Conservation (phyloP, 2,329 filamentous ascomycete species). For the Chrysosphaeria jannelii region DNA sequence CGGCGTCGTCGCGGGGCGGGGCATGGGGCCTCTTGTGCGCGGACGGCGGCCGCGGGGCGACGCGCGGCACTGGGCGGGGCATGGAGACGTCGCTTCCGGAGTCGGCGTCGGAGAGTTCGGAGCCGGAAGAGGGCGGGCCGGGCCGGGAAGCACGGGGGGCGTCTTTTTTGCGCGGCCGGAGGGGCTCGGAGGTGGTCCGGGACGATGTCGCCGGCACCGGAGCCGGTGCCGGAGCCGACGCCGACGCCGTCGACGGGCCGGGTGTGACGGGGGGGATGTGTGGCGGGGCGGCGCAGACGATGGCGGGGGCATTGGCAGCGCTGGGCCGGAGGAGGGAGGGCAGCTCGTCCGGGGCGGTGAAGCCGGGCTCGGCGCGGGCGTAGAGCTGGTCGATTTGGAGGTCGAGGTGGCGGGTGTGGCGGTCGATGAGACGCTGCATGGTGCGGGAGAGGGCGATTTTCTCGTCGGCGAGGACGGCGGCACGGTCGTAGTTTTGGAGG, state of each 20-base stretch:
- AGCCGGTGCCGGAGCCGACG: conserved; percentile 4
- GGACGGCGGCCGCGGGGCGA: no score
- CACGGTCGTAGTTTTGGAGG: conserved; percentile 33
- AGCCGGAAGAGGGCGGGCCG: conserved; percentile 23
- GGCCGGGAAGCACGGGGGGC: conserved; percentile 26
- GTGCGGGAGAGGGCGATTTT: conserved; percentile 43
- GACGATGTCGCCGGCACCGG: neutral
- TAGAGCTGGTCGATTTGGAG: conserved; percentile 28
- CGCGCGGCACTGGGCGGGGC: no score
- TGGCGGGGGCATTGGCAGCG: conserved; percentile 18
- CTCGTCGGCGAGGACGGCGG: conserved; percentile 41
- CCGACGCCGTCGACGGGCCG: no score
- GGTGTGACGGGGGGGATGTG: no score
- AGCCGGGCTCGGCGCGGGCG: conserved; percentile 29
- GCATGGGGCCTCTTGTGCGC: no score
- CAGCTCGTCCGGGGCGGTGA: conserved; percentile 29
- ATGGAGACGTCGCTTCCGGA: conserved; percentile 17
- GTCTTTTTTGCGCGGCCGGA: no score
- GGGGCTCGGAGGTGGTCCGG: no score
- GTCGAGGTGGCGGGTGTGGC: conserved; percentile 31
- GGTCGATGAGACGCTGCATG: conserved; percentile 25
- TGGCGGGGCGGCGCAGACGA: conserved; percentile 5
- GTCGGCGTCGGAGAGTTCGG: conserved; percentile 17
- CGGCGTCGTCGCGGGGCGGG: conserved; percentile 19
- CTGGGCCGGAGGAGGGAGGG: conserved; percentile 29